Conservation (phyloP, 2,329 filamentous ascomycete genomes). For the Alternaria longipes region DNA sequence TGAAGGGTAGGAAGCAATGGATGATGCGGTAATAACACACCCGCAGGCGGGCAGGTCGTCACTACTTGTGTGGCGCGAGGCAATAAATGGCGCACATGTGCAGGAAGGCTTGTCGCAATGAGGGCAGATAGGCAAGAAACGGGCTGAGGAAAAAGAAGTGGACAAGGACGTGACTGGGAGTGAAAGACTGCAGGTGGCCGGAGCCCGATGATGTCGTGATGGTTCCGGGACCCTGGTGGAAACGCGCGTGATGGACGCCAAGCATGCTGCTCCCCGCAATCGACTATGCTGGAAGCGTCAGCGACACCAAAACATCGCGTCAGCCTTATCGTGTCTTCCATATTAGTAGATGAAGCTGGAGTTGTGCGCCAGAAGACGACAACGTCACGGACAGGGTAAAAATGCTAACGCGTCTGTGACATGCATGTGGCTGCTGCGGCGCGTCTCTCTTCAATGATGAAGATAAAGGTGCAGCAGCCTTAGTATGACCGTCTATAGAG, state of each 20-base stretch:
- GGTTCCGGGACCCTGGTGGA: background rate
- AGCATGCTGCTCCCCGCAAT: conserved; percentile 3
- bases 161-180: background rate
- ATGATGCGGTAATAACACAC: conserved; percentile 30
- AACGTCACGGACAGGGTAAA: background rate
- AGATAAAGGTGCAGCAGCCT: background rate
- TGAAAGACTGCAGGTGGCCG: background rate
- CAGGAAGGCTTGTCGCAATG: background rate
- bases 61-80: conserved; percentile 10
- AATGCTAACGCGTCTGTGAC: background rate
- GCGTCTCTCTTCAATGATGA: background rate
- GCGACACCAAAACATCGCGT: background rate
- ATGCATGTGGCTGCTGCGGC: background rate
- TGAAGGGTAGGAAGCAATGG: conserved; percentile 14
- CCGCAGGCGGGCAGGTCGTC: conserved; percentile 14
- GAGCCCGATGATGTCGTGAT: conserved; percentile 17
- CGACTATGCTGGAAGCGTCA: conserved; percentile 4
- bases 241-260: conserved; percentile 1
- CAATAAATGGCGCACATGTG: background rate
- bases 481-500: background rate
- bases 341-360: fast-evolving
- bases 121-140: background rate
- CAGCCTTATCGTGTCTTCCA: background rate
- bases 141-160: background rate
- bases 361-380: background rate